Conservation (phyloP, 768 basidiomycete species). For the Agaricus sinodeliciosus region DNA sequence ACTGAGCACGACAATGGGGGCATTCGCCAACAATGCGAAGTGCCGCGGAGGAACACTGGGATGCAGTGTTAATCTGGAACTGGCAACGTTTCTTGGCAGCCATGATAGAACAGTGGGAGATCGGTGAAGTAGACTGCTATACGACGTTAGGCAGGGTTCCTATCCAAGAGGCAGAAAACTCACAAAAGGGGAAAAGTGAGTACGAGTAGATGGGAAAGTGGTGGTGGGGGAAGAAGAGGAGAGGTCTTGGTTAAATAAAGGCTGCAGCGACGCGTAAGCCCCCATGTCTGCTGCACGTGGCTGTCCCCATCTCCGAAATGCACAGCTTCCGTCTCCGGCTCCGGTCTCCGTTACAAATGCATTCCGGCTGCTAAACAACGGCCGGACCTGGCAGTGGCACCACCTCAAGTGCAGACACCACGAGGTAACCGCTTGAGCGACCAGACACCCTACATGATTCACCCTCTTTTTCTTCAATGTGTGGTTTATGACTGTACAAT, state of each 20-base stretch:
- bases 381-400: neutral
- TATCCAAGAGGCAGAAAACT: constrained; percentile 1
- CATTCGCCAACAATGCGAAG: constrained; percentile 84
- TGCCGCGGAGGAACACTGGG: constrained; percentile 70
- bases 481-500: too few species aligned
- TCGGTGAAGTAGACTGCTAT: neutral
- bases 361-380: neutral
- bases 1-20: constrained; percentile 69
- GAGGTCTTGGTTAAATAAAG: constrained; percentile 14
- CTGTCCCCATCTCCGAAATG: constrained; percentile 15
- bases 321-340: constrained; percentile 9
- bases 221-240: constrained; percentile 4
- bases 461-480: too few species aligned
- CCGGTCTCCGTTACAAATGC: constrained; percentile 16
- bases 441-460: too few species aligned
- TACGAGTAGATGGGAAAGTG: constrained; percentile 4
- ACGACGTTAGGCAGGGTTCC: constrained; percentile 1
- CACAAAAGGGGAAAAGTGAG: constrained; percentile 11
- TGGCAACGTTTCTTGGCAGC: constrained; percentile 87
- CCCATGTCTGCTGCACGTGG: constrained; percentile 8
- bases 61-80: constrained; percentile 41
- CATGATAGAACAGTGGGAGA: constrained; percentile 34
- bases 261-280: constrained; percentile 29
- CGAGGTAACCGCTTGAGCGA: too few species aligned
- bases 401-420: neutral